Evolutionary conservation across 805 yeast species (phyloP), one percentile per base, ranked within the genome.

Genomic region (Candida nanaspora): DNA sequence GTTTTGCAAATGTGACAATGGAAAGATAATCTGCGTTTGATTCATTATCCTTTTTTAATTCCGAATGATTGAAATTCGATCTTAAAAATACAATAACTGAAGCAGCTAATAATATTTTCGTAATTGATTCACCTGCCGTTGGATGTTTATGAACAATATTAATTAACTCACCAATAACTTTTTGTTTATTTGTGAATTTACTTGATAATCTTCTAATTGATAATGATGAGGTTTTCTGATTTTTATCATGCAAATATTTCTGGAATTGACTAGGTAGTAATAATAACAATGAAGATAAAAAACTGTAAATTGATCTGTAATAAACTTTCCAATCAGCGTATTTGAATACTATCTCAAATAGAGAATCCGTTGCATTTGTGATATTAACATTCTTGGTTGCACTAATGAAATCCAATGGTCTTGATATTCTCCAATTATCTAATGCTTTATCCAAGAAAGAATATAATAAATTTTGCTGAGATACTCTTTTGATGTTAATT

Each of bases 381-480:
- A 56, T 27, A 1, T 36, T 18, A 5, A 40, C 21, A 33, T 44
- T 38, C 8, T 45, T 44, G 2, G 51, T 39, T 11, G 54, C 50
- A 21, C 52, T 55, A 15, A 66, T 39, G 43, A 63, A 76, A 38
- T 76, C 78, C 5, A 48, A 40, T 0, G 80, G 72, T 46, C 76
- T 62, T 11, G 76, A 63, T 41, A 69, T 51, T 2, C 73, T 61
- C 83, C 84, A 79, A 32, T 62, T 57, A 43, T 63, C 59, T 7
- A 76, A 46, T 3, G 75, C 56, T 37, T 68, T 67, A n/a, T 75
- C 52, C 35, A 76, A 62, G 44, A 66, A 76, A 33, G 65, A 59
- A 34, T 74, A 57, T 8, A 75, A 45, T 18, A 74, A 41, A 45
- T 67, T 68, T 40, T 69, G 70, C 44, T 74, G 77, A 1, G 73